A percentile compares a stretch with the other conserved stretches of the same genome.
These are phyloP conservation scores for Xylariaceae sp. DNA, from an alignment of 2,329 filamentous ascomycete genomes.

Conservation along the genomic window DNA sequence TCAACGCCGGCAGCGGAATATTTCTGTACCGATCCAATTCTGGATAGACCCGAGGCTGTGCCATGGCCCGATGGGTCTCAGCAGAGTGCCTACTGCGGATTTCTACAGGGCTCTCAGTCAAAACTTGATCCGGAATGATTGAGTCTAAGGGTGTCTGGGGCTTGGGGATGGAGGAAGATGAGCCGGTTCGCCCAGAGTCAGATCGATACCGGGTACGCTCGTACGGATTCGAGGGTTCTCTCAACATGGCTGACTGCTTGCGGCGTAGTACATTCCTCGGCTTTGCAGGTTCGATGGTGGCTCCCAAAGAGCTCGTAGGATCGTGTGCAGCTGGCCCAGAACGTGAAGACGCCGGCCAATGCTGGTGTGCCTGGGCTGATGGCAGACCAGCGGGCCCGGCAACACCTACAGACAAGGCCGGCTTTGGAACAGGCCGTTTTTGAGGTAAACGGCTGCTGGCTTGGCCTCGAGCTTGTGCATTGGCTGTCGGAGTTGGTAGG, in stretches of 20 bases:
- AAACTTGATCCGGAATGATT: conserved; percentile 36
- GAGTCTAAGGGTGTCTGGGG: conserved; percentile 34
- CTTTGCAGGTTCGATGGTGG: conserved; percentile 29
- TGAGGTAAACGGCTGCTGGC: conserved; percentile 36
- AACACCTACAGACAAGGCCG: no score
- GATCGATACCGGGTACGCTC: conserved; percentile 32
- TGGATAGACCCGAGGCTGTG: conserved; percentile 47
- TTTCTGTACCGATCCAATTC: conserved; percentile 58
- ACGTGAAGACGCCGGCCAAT: conserved; percentile 35
- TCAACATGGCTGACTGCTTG: conserved; percentile 44
- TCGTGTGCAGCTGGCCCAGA: conserved; percentile 30
- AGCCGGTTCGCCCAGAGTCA: conserved; percentile 35
- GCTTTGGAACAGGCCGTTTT: conserved; percentile 26
- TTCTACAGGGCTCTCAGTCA: conserved; percentile 41
- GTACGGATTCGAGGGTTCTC: conserved; percentile 28
- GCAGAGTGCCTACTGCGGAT: conserved; percentile 37
- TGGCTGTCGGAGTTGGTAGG: conserved; percentile 16
- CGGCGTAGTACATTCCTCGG: conserved; percentile 42
- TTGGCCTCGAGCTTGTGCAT: conserved; percentile 22
- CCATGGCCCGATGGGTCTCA: conserved; percentile 35
- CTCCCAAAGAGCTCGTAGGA: conserved; percentile 33
- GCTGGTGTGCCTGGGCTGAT: conserved; percentile 40
- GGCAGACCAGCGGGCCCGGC: no score
- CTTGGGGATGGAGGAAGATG: conserved; percentile 39
- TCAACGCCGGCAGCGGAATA: conserved; percentile 34